Evolutionary conservation across 2,329 filamentous ascomycete species (phyloP), one percentile per base, ranked within the genome.

Genomic region (Aureobasidium leucospermi): DNA sequence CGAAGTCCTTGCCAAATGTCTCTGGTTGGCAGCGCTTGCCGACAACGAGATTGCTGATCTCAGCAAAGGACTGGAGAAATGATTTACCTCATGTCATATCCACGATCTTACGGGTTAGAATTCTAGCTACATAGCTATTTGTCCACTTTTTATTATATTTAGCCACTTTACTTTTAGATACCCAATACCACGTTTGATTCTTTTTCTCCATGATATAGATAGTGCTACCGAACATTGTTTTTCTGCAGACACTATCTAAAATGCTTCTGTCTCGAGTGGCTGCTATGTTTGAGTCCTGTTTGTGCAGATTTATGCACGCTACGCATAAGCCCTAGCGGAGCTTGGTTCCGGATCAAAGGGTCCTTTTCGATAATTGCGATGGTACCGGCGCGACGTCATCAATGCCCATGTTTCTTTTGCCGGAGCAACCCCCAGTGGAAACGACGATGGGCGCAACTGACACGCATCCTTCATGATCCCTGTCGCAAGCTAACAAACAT

Each of bases 1-100:
- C 63, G 87, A 88, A 56, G 82, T 91, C 53, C 86, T 89, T 4
- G 88, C 90, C 73, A 81, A 88, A 63, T 94, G 89, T 70, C 78
- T 94, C n/a, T 94, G 90, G 89, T 85, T 94, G 75, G 86, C 87
- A 48, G 88, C 89, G 9, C 71, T 94, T 58, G 82, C 76, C 58
- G 89, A 93, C 64, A 83, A 85, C n/a, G 88, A 92, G 67, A 90
- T 94, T 67, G 63, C 67, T 10, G 59, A 61, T 57, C 62, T 67
- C 46, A 69, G 69, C 57, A 66, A 63, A 59, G 63, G 60, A 29
- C 61, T 72, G 53, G 69, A 72, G 63, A 47, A 11, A 45, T 57
- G 42, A 57, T 41, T 41, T 9, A 36, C 38, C 9, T n/a, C 38
- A 41, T 41, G 38, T 41, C 9, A 41, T 41, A n/a, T 23, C 15